Percentiles rank a stretch among this genome's conserved stretches.
Conservation (phyloP, 129 eudicot species). For the Pulicaria dysenterica region DNA sequence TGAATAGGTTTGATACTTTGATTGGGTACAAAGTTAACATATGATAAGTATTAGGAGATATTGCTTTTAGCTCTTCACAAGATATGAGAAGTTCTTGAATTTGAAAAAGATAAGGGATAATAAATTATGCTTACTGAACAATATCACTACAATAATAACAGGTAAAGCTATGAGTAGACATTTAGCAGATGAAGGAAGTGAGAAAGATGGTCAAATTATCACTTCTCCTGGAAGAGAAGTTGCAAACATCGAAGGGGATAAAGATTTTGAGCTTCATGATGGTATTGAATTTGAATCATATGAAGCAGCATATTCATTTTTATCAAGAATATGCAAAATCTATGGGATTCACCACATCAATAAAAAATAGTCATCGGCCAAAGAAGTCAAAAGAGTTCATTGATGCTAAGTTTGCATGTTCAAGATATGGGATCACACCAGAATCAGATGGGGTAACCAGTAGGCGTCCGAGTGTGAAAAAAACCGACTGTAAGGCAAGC, state of each 20-base stretch:
- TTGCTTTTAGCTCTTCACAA: too few species aligned
- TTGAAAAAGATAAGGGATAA: too few species aligned
- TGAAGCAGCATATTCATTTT: constrained; percentile 37
- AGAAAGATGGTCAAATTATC: constrained; percentile 26
- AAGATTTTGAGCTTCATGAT: constrained; percentile 39
- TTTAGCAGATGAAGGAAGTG: constrained; percentile 34
- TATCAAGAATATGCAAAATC: constrained; percentile 52
- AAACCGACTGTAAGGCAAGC: constrained; percentile 49
- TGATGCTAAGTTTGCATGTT: constrained; percentile 47
- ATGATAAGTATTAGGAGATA: too few species aligned
- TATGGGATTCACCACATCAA: constrained; percentile 49
- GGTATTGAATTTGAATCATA: constrained; percentile 44
- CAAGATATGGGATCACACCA: constrained; percentile 41
- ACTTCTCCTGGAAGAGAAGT: constrained; percentile 26
- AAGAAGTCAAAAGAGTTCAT: constrained; percentile 45
- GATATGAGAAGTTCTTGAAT: too few species aligned
- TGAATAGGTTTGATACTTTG: too few species aligned
- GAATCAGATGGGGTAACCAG: constrained; percentile 40
- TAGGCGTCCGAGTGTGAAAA: constrained; percentile 41
- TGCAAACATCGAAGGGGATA: constrained; percentile 22
- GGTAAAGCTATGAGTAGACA: constrained; percentile 34
- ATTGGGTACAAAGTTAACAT: too few species aligned
- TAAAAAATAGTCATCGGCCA: constrained; percentile 44
- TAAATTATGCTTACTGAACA: too few species aligned
- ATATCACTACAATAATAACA: not conserved